Evolutionary conservation across 805 yeast genomes (phyloP), one percentile per base, ranked within the genome.

Genomic region (Spathaspora hagerdaliae): DNA sequence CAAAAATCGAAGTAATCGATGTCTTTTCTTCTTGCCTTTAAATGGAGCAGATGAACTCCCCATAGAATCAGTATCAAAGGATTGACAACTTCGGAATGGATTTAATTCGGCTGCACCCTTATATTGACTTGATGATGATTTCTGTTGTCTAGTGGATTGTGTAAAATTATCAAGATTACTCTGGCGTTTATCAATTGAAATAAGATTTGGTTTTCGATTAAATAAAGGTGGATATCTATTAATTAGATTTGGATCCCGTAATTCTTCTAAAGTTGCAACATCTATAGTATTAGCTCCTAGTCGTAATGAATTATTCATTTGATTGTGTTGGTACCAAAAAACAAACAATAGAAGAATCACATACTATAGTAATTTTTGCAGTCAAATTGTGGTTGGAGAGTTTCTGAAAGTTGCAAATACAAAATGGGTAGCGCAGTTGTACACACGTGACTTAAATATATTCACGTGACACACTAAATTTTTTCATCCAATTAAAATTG

Each of bases 171-270:
- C 14, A 33, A n/a, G 10, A 27, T 38, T n/a, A n/a, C n/a, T 38
- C 11, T 34, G 41, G 32, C 40, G 34, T 7, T 19, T 36, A 26
- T 36, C 45, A 33, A 38, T 34, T 39, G 36, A 44, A 38, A 44
- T 41, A 44, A 34, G 40, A 10, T 48, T 42, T 40, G 40, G 39
- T 40, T 15, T 40, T 19, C 39, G 40, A 10, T 27, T 47, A 39
- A 29, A 40, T 31, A 44, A 48, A 36, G 44, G 53, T 27, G 45
- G 52, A 38, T 37, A 53, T 36, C 52, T 24, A 34, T 39, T 47
- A 11, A 42, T 41, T 12, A 47, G 39, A 32, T 47, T 44, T 10
- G 52, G 51, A 43, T 50, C 50, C 27, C 50, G 32, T 14, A 50
- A 31, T 36, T 50, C 53, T 11, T 43, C 50, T n/a, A 47, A 39